A percentile compares a stretch with the other conserved stretches of the same genome.
Evolutionary conservation across 2,329 filamentous ascomycete genomes (phyloP).

Genomic region (Zalaria obscura): DNA sequence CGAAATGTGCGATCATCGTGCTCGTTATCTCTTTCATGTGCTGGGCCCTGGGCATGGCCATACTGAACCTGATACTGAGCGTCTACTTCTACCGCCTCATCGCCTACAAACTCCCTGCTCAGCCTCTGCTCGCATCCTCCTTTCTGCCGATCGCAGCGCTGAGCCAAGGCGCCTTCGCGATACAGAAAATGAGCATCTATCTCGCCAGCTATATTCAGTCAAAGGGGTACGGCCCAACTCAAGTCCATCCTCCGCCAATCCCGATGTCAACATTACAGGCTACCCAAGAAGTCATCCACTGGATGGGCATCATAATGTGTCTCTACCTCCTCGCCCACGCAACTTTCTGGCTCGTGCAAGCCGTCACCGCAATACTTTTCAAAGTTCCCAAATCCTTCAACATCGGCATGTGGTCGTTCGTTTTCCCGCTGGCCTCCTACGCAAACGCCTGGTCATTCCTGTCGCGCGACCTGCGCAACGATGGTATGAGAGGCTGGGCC

Average conservation of each 20-base stretch:
- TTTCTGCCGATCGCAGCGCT: constrained; percentile 8
- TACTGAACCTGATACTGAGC: constrained; percentile 3
- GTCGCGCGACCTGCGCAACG: constrained; percentile 10
- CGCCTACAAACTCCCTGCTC: constrained; percentile 4
- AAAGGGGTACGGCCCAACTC: constrained; percentile 6
- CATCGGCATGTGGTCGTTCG: constrained; percentile 12
- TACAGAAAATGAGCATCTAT: constrained; percentile 8
- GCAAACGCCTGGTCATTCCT: constrained; percentile 9
- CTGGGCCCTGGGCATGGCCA: constrained; percentile 2
- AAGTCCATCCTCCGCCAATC: constrained; percentile 6
- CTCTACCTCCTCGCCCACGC: constrained; percentile 10
- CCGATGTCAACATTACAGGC: constrained; percentile 5
- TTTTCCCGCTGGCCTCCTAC: constrained; percentile 12
- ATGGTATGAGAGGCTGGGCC: constrained; percentile 12
- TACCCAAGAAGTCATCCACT: constrained; percentile 10
- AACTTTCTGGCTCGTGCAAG: constrained; percentile 13
- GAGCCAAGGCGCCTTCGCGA: constrained; percentile 9
- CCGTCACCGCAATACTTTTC: constrained; percentile 5
- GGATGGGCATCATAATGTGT: constrained; percentile 10
- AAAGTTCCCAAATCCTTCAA: constrained; percentile 10
- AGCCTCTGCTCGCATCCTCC: constrained; percentile 4
- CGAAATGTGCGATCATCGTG: constrained; percentile 3
- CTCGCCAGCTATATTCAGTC: constrained; percentile 8
- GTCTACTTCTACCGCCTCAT: constrained; percentile 8
- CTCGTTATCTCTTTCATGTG: constrained; percentile 3